Conservation (phyloP, 495 filamentous ascomycete species). For the Haplographium delicatum region DNA sequence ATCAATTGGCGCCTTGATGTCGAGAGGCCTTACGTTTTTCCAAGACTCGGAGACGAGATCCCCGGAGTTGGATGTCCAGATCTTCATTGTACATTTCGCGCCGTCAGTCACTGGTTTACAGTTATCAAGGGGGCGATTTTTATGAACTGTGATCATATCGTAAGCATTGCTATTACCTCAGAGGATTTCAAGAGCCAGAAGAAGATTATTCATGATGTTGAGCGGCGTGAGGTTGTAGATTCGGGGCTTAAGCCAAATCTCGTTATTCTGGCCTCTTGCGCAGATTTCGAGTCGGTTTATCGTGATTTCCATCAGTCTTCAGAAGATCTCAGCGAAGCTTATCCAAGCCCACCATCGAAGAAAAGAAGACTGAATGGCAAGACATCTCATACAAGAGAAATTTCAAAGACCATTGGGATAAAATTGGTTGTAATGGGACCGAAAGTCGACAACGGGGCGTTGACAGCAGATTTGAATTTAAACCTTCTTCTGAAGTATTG, state of each 20-base stretch:
- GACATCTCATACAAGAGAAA: background rate
- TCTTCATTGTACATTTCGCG: constrained; percentile 5
- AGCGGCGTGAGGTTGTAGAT: background rate
- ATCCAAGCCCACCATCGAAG: background rate
- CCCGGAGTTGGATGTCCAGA: constrained; percentile 1
- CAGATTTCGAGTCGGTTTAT: constrained; percentile 1
- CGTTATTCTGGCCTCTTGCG: background rate
- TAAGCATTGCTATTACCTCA: background rate
- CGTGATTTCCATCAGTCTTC: background rate
- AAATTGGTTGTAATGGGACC: constrained; percentile 1
- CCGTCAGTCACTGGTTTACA: constrained; percentile 1
- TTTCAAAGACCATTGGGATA: background rate
- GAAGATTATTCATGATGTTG: background rate
- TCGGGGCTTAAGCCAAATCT: background rate
- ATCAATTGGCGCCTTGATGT: background rate
- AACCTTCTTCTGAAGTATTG: background rate
- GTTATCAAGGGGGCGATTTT: background rate
- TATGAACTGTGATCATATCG: background rate
- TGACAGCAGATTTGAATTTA: constrained; percentile 6
- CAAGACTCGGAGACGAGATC: constrained; percentile 4
- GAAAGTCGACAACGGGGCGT: background rate
- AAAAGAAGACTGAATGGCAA: background rate
- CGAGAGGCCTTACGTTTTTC: background rate
- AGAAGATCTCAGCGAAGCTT: background rate
- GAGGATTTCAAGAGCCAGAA: background rate